Conservation (phyloP, 345 rosid genomes). For the Odontarrhena argentea region DNA sequence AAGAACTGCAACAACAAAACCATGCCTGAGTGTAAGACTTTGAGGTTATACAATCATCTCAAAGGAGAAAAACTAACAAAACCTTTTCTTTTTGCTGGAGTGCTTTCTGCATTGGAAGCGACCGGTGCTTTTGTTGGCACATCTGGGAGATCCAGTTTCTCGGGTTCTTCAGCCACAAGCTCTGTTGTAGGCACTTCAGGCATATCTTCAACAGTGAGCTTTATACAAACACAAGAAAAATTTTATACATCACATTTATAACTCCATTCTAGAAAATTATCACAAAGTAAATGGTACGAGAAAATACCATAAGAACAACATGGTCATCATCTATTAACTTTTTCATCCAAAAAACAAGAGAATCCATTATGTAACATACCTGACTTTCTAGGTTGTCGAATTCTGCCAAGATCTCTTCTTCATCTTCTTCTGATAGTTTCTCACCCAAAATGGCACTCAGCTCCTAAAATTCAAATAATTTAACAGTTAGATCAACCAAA, state of each 20-base stretch:
- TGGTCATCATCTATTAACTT: background rate
- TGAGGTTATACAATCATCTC: constrained; percentile 19
- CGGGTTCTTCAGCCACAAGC: constrained; percentile 47
- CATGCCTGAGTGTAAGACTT: constrained; percentile 6
- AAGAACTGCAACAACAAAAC: constrained; percentile 52
- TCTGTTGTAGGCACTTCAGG: constrained; percentile 66
- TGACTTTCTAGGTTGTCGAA: constrained; percentile 77
- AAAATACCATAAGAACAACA: background rate
- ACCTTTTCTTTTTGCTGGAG: constrained; percentile 65
- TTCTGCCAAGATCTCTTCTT: constrained; percentile 94
- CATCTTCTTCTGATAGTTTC: constrained; percentile 87
- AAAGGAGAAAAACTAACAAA: constrained; percentile 25
- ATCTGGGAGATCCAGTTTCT: constrained; percentile 72
- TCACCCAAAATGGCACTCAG: constrained; percentile 89
- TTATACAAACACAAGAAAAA: constrained; percentile 19
- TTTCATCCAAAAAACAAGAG: constrained; percentile 6
- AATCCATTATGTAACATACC: constrained; percentile 46
- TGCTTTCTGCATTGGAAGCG: constrained; percentile 43
- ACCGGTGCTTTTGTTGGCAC: constrained; percentile 71
- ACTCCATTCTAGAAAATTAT: constrained; percentile 14
- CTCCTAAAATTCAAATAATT: constrained; percentile 55
- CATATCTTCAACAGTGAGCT: constrained; percentile 73
- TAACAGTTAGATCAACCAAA: constrained; percentile 18
- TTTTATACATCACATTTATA: constrained; percentile 17
- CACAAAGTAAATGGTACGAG: background rate